Conservation (phyloP, 257 asterid species). For the Haberlea rhodopensis region DNA sequence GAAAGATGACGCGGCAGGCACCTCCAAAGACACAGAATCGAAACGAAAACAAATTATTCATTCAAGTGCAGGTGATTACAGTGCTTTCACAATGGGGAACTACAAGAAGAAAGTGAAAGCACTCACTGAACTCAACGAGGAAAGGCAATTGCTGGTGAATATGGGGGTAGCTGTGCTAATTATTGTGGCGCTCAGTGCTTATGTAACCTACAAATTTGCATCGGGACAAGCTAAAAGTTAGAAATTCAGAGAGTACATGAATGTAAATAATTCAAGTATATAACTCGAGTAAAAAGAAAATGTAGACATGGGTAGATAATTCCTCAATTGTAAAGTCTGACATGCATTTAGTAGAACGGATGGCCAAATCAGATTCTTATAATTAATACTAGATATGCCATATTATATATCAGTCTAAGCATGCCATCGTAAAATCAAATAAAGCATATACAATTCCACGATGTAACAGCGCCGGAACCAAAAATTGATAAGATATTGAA, state of each 20-base stretch:
- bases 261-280: neutral
- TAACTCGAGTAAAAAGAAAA: neutral
- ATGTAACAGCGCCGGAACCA: neutral
- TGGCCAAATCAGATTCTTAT: no score
- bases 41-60: slow-evolving; percentile 17
- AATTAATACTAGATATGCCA: no score
- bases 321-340: neutral
- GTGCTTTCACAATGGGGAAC: slow-evolving; percentile 22
- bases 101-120: slow-evolving; percentile 40
- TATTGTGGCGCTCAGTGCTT: slow-evolving; percentile 55
- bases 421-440: no score
- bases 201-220: slow-evolving; percentile 41
- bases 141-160: slow-evolving; percentile 60
- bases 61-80: slow-evolving; percentile 17
- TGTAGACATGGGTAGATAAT: neutral
- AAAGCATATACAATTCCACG: neutral
- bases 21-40: slow-evolving; percentile 19
- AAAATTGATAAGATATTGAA: neutral
- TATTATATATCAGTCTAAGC: no score
- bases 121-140: slow-evolving; percentile 45
- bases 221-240: slow-evolving; percentile 28
- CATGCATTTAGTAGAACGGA: no score
- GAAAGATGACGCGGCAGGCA: slow-evolving; percentile 10
- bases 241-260: neutral
- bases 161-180: slow-evolving; percentile 67